Base-by-base conservation (phyloP, 129 eudicot genomes). In the Centaurea solstitialis region DNA sequence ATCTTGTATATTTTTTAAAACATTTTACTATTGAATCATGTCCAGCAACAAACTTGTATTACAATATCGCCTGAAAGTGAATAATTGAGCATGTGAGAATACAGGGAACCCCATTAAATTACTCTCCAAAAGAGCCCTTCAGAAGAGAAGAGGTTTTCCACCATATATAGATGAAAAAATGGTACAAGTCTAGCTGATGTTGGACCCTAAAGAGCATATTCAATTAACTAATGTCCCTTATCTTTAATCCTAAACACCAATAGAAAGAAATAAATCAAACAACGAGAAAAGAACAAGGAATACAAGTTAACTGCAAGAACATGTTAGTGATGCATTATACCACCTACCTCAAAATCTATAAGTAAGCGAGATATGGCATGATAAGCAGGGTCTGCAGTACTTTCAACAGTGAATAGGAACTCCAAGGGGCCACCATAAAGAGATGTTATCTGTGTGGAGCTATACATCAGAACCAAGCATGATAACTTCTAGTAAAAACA, bases 341-440 rank as follows among this genome's bases (percentile, higher is more conserved):
- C 22, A 57, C 65, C 22, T 57, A 57, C 65, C 65, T 57, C 65
- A 6, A 57, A 57, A 57, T 57, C 65, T n/a, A 57, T 57, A 57
- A 57, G 65, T 57, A 57, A 20, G 23, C 65, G 65, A 17, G 65
- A 72, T 64, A 88, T 81, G 11, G 95, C 92, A 84, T 76, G 91
- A 81, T 88, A 91, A 57, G 95, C 95, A 28, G 90, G 90, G 77
- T 91, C 95, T 77, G 84, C 88, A 66, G 86, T 86, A 80, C 92
- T 91, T 41, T 91, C 92, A 26, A 91, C 90, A 53, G 88, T 82
- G 84, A 91, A 91, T 70, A 88, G 91, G 68, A 91, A 91, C 76
- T 91, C 95, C 76, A 91, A 26, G 7, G 95, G 87, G 62, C 95
- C 95, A 53, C 95, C 95, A 85, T 91, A 91, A 21, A 91, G 69